Evolutionary conservation across 192 early-diverging fungal genomes (phyloP).

Genomic region (Rhizophagus clarus): DNA sequence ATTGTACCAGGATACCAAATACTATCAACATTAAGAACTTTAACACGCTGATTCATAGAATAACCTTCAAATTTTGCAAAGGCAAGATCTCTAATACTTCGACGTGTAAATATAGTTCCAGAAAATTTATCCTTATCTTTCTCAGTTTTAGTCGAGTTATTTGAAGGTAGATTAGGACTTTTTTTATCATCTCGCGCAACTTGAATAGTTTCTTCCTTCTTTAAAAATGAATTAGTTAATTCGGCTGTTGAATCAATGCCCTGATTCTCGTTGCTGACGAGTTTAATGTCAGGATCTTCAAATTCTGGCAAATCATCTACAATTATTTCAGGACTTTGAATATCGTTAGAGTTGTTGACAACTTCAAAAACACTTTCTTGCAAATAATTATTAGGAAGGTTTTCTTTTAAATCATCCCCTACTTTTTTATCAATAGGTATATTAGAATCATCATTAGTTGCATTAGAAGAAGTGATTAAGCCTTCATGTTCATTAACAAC

Average conservation of each 20-base stretch:
- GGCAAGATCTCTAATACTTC: not conserved
- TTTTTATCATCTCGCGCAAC: not conserved
- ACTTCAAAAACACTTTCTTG: not conserved
- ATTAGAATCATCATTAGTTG: not conserved
- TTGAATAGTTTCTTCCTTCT: not conserved
- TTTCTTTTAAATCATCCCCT: not conserved
- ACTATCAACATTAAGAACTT: slow-evolving; percentile 45
- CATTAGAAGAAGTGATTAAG: no score
- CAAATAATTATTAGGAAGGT: not conserved
- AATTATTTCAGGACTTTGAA: not conserved
- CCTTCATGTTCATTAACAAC: no score
- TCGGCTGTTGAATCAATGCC: not conserved
- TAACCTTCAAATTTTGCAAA: slow-evolving; percentile 34
- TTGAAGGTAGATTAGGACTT: not conserved
- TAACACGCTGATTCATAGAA: slow-evolving; percentile 37
- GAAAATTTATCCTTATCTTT: not conserved
- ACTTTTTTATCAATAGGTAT: not conserved
- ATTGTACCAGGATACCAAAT: slow-evolving; percentile 51
- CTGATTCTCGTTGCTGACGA: not conserved
- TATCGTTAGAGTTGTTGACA: not conserved
- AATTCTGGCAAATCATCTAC: not conserved
- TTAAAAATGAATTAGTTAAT: not conserved
- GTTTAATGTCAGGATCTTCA: not conserved
- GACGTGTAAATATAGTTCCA: not conserved
- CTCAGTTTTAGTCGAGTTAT: not conserved